These are phyloP conservation scores for Pseudomassariella vexata DNA, from an alignment of 2,329 filamentous ascomycete species.

Conservation along the genomic window DNA sequence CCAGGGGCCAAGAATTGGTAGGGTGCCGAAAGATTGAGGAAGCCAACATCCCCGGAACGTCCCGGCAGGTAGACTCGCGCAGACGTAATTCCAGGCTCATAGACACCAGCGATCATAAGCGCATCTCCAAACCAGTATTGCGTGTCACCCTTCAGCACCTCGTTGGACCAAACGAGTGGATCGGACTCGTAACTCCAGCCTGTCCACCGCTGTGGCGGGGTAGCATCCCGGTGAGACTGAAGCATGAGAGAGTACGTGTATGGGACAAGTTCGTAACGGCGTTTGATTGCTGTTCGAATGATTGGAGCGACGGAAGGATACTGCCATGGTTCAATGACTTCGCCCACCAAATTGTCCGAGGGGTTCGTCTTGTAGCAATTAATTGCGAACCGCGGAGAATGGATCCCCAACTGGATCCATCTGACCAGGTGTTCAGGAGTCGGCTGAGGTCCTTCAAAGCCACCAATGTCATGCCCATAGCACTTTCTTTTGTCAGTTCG, in stretches of 20 bases:
- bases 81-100: constrained; percentile 48
- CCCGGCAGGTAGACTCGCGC: constrained; percentile 58
- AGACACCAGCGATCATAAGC: constrained; percentile 62
- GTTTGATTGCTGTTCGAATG: constrained; percentile 60
- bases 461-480: constrained; percentile 70
- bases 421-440: constrained; percentile 64
- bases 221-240: constrained; percentile 53
- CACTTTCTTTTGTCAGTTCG: constrained; percentile 35
- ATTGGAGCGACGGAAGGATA: constrained; percentile 60
- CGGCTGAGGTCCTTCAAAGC: constrained; percentile 69
- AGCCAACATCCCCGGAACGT: constrained; percentile 45
- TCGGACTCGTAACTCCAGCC: constrained; percentile 69
- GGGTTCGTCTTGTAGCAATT: constrained; percentile 72
- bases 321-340: constrained; percentile 76
- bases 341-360: constrained; percentile 59
- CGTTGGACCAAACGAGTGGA: constrained; percentile 57
- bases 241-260: constrained; percentile 65
- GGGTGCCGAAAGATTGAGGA: constrained; percentile 56
- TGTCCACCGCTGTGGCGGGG: constrained; percentile 64
- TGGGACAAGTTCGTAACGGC: constrained; percentile 66
- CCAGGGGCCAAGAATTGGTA: constrained; percentile 48
- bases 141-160: constrained; percentile 57
- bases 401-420: constrained; percentile 67
- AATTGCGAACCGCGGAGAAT: constrained; percentile 67
- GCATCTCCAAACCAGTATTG: constrained; percentile 70